Evolutionary conservation across 306 rosid genomes (phyloP).

Genomic region (Cotoneaster glaucophyllus): DNA sequence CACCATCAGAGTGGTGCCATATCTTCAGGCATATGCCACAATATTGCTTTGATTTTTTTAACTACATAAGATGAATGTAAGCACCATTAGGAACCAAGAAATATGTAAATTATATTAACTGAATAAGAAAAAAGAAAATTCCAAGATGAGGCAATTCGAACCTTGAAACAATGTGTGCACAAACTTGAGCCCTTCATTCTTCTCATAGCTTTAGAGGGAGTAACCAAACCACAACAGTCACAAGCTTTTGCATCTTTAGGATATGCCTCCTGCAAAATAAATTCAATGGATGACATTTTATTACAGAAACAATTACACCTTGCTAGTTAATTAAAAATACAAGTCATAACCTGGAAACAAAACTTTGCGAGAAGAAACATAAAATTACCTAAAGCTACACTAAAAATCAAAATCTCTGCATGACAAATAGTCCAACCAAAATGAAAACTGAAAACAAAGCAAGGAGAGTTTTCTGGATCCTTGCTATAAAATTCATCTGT

Average conservation of each 20-base stretch:
- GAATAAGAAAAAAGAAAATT: background rate
- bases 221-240: constrained; percentile 62
- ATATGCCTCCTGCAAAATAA: constrained; percentile 47
- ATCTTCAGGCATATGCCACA: constrained; percentile 94
- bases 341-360: background rate
- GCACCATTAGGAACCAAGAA: constrained; percentile 2
- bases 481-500: background rate
- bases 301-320: background rate
- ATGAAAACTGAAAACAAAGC: background rate
- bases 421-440: background rate
- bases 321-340: background rate
- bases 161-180: constrained; percentile 88
- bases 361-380: background rate
- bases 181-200: constrained; percentile 50
- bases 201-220: constrained; percentile 51
- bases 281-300: constrained; percentile 18
- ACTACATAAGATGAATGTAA: constrained; percentile 33
- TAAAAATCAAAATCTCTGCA: background rate
- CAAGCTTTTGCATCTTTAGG: constrained; percentile 45
- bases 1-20: constrained; percentile 95
- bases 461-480: background rate
- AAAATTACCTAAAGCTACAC: background rate
- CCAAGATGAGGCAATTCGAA: constrained; percentile 15
- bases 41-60: constrained; percentile 80
- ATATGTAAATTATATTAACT: background rate